These are phyloP conservation scores for Euphorbia celastroides DNA, from an alignment of 441 rosid genomes.

Conservation along the genomic window DNA sequence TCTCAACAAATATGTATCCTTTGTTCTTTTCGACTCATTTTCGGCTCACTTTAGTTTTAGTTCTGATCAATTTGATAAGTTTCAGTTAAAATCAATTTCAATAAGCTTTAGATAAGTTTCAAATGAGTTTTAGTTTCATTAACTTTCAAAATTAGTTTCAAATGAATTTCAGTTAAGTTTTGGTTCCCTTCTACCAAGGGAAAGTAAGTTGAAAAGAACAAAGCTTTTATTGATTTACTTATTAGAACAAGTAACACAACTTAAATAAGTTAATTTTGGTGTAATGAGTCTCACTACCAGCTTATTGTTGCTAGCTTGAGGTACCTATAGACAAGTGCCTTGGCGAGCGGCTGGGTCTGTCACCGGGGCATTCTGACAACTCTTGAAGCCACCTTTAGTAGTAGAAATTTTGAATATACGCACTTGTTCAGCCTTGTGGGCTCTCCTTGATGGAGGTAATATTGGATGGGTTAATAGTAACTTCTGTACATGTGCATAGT, in stretches of 20 bases:
- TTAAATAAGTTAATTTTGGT: neutral
- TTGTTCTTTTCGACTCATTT: too few species aligned
- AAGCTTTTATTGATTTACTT: too few species aligned
- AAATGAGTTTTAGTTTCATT: too few species aligned
- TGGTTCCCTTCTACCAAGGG: too few species aligned
- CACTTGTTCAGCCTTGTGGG: slow-evolving; percentile 15
- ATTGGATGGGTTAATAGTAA: neutral
- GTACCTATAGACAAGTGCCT: slow-evolving; percentile 15
- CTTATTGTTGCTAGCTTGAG: slow-evolving; percentile 23
- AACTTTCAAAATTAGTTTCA: too few species aligned
- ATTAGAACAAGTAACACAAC: neutral
- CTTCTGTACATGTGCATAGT: neutral
- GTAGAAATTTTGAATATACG: slow-evolving; percentile 14
- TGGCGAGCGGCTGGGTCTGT: slow-evolving; percentile 19
- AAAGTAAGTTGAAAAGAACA: too few species aligned
- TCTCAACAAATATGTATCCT: too few species aligned
- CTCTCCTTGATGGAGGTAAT: slow-evolving; percentile 18
- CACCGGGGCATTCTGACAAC: slow-evolving; percentile 15
- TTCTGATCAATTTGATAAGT: neutral
- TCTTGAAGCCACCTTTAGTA: slow-evolving; percentile 9
- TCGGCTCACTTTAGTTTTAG: too few species aligned
- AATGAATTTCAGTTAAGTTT: too few species aligned
- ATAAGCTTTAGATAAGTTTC: neutral
- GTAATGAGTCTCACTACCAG: slow-evolving; percentile 20
- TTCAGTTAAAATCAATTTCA: too few species aligned